Base-by-base conservation (phyloP, 2,329 filamentous ascomycete genomes). In the Cercospora zeina region DNA sequence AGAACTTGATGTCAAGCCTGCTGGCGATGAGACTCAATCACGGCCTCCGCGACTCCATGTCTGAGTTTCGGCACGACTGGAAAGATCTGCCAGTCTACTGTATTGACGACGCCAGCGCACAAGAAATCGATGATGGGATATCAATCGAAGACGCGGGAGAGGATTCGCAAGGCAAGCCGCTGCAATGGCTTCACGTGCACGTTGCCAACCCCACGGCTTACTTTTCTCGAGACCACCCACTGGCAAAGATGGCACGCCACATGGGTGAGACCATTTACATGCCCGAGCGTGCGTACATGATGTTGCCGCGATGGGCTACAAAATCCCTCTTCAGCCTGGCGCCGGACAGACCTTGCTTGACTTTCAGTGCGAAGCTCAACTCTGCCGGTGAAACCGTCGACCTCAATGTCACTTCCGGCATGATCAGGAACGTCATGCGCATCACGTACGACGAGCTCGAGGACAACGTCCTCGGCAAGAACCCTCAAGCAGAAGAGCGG, bases 161-260 rank as follows among this genome's bases (percentile, higher is more conserved):
- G 2, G 68, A 62, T 31, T 31, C 56, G 1, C 63, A 69, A 42
- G 80, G 19, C 72, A 64, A 63, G 24, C 71, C 66, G n/a, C 81
- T 89, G 67, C 85, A 84, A 70, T 95, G 90, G 90, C 79, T 93
- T 31, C 89, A 92, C 70, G 77, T 91, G 33, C 90, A 95, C 73
- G 83, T 89, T 45, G 90, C 91, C 13, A 91, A 95, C 70, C 90
- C 90, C 8, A 88, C 88, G 2, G 89, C 90, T 4, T 84, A 85
- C 62, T 85, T 95, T 65, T 69, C 77, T 19, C 83, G 85, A 16
- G 78, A 84, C 21, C 85, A 86, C 37, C 76, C 80, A 8, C 74
- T 90, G 7, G 82, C 83, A 34, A 79, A 83, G 63, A 84, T 85
- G 69, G 86, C 90, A 50, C 82, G 87, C 62, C 79, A 85, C 50